Conservation (phyloP, 768 basidiomycete species). For the Leccinellum rugosiceps region DNA sequence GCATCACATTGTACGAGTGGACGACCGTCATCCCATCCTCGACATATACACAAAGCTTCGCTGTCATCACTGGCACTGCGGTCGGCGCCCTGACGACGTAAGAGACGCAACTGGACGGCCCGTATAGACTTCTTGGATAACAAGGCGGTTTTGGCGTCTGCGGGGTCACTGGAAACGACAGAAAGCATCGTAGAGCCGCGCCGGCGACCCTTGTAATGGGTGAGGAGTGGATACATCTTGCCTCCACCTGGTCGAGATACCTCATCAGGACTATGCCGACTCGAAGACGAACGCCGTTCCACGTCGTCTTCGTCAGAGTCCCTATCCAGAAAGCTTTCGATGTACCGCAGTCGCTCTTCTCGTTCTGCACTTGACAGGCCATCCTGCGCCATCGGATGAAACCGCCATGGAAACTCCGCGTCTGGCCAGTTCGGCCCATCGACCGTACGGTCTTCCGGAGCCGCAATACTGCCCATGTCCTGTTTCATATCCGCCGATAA, state of each 20-base stretch:
- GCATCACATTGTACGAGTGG: constrained; percentile 79
- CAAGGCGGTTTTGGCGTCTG: constrained; percentile 71
- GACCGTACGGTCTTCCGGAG: constrained; percentile 30
- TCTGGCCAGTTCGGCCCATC: constrained; percentile 78
- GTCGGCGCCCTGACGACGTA: constrained; percentile 39
- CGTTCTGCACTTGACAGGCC: constrained; percentile 52
- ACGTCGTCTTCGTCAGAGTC: constrained; percentile 57
- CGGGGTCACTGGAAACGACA: constrained; percentile 62
- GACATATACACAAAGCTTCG: constrained; percentile 62
- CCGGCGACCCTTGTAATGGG: constrained; percentile 34
- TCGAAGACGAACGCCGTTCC: constrained; percentile 15
- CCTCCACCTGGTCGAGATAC: constrained; percentile 41
- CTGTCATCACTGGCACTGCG: constrained; percentile 40
- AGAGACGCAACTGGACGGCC: constrained; percentile 49
- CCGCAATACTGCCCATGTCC: constrained; percentile 13
- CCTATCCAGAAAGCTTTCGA: constrained; percentile 69
- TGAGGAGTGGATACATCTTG: constrained; percentile 57
- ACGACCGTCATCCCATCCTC: constrained; percentile 65
- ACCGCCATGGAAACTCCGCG: constrained; percentile 72
- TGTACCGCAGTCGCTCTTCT: constrained; percentile 59
- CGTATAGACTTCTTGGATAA: constrained; percentile 70
- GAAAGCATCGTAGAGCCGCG: constrained; percentile 16
- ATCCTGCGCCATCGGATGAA: constrained; percentile 53
- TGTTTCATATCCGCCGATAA: constrained; percentile 27
- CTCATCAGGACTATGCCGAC: constrained; percentile 10